Evolutionary conservation across 768 basidiomycete species (phyloP), one percentile per base, ranked within the genome.

Genomic region (Termitomyces sp.): DNA sequence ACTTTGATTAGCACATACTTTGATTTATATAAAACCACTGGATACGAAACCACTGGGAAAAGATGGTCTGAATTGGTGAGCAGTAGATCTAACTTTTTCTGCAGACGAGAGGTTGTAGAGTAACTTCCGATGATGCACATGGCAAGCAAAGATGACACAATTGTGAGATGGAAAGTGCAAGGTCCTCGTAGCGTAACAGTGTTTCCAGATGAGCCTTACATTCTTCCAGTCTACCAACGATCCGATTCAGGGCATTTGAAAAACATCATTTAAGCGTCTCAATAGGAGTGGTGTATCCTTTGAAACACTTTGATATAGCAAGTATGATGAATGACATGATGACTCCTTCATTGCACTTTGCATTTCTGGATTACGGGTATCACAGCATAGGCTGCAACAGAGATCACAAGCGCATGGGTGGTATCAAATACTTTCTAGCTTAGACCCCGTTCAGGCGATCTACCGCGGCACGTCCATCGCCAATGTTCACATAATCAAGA

Each of bases 401-500:
- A 46, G 18, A 9, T 9, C 18, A 48, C 30, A 11, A 18, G 28
- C 10, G 32, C 30, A 32, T n/a, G 18, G 13, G 18, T 30, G 28
- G 10, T 10, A 18, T 2, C 46, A 30, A 9, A 16, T 47, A 28
- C 7, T 18, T 26, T 6, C 3, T 1, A n/a, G 18, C 26, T 52
- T 40, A 57, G 35, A 59, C 45, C 0, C 60, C 76, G 55, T 81
- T 79, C 56, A 81, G 63, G 59, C 62, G 63, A 52, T 75, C 68
- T 6, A 75, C 79, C 0, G 75, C 73, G 32, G 65, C 61, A 55
- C 72, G 64, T 3, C 74, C 75, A 49, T 77, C 55, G 8, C 79
- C 80, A 28, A 75, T 52, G 62, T 79, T 70, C 35, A 80, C 74
- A 57, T 70, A 82, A 65, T 81, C 80, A 56, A 81, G 66, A 54